phyloP scores from a whole-genome alignment of 2,329 filamentous ascomycete genomes.

The Xylaria sp. region DNA sequence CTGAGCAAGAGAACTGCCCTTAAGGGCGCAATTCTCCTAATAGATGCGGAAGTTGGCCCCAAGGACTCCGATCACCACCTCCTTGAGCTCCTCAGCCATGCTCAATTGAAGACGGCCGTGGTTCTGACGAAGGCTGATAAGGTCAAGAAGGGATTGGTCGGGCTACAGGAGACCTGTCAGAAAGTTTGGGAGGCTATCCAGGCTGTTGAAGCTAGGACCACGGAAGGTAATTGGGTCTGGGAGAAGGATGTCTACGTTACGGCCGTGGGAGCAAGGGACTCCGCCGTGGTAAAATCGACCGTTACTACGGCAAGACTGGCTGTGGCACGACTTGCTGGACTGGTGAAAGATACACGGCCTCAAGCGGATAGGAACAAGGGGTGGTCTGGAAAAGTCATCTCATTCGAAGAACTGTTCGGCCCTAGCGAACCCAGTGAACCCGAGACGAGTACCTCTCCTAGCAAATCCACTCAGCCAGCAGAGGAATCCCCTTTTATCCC shows the following conservation, averaged over 20 bases:
- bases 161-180: slow-evolving; percentile 26
- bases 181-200: slow-evolving; percentile 27
- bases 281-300: slow-evolving; percentile 21
- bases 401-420: slow-evolving; percentile 33
- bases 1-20: slow-evolving; percentile 43
- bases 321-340: slow-evolving; percentile 29
- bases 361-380: slow-evolving; percentile 33
- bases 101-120: slow-evolving; percentile 42
- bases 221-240: slow-evolving; percentile 25
- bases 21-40: slow-evolving; percentile 48
- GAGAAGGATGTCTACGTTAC: slow-evolving; percentile 32
- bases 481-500: neutral
- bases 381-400: slow-evolving; percentile 33
- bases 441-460: neutral
- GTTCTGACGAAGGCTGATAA: slow-evolving; percentile 56
- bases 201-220: slow-evolving; percentile 19
- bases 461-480: neutral
- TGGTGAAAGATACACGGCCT: slow-evolving; percentile 25
- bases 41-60: slow-evolving; percentile 49
- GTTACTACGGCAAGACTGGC: slow-evolving; percentile 28
- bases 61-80: slow-evolving; percentile 45
- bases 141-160: slow-evolving; percentile 28
- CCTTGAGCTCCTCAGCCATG: slow-evolving; percentile 42
- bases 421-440: slow-evolving; percentile 2
- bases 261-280: slow-evolving; percentile 27